A percentile compares a stretch with the other conserved stretches of the same genome.
These are phyloP conservation scores for Scheffersomyces stipitis DNA, from an alignment of 805 yeast species.

Conservation along the genomic window DNA sequence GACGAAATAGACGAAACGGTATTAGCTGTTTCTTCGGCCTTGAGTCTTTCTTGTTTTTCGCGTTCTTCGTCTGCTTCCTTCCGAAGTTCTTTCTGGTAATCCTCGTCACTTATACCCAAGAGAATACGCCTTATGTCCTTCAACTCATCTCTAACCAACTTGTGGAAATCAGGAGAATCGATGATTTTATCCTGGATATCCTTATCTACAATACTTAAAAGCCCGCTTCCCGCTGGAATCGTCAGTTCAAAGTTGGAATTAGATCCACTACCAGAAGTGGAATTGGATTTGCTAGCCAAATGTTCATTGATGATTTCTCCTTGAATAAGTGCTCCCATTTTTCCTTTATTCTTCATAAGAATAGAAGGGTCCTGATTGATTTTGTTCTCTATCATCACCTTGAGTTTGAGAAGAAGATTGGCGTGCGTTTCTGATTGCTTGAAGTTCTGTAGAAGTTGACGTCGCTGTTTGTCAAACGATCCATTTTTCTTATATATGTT, in stretches of 20 bases:
- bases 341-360: slow-evolving; percentile 49
- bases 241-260: too few species aligned
- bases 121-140: slow-evolving; percentile 30
- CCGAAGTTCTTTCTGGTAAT: slow-evolving; percentile 27
- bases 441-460: slow-evolving; percentile 43
- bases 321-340: slow-evolving; percentile 51
- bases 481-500: slow-evolving; percentile 49
- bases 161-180: slow-evolving; percentile 41
- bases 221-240: slow-evolving; percentile 15
- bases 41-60: slow-evolving; percentile 12
- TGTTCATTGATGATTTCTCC: slow-evolving; percentile 44
- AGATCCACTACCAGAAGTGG: not conserved
- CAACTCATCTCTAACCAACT: slow-evolving; percentile 28
- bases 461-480: slow-evolving; percentile 46
- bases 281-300: slow-evolving; percentile 2
- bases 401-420: slow-evolving; percentile 39
- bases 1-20: too few species aligned
- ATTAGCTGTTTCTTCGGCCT: slow-evolving; percentile 14
- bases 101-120: slow-evolving; percentile 41
- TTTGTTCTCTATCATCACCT: slow-evolving; percentile 45
- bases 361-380: slow-evolving; percentile 49
- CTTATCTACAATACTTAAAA: slow-evolving; percentile 41
- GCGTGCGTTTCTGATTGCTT: slow-evolving; percentile 38
- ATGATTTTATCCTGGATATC: slow-evolving; percentile 45
- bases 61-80: slow-evolving; percentile 19